Evolutionary conservation across 2,329 filamentous ascomycete species (phyloP).

Genomic region (Aspergillus sp.): DNA sequence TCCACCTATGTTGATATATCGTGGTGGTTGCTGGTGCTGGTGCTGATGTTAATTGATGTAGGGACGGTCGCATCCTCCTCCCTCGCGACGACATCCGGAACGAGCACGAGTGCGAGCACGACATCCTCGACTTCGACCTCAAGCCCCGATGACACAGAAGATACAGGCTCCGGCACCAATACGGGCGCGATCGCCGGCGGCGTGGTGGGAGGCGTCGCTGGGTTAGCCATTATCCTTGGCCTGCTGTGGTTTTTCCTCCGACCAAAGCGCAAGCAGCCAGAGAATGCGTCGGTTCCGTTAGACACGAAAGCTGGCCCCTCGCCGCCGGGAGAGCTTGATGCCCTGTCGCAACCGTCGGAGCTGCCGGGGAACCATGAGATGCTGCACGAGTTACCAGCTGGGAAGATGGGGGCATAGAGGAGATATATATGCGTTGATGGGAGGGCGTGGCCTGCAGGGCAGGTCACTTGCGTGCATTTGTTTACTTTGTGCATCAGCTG

Average conservation of each 20-base stretch:
- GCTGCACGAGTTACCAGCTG: background rate
- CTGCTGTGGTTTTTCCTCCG: conserved; percentile 16
- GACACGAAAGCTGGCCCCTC: background rate
- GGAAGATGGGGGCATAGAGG: background rate
- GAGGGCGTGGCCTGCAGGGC: background rate
- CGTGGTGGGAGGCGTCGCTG: conserved; percentile 17
- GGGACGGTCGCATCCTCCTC: background rate
- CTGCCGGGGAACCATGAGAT: background rate
- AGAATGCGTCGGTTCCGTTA: background rate
- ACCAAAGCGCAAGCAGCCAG: conserved; percentile 3
- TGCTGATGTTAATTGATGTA: background rate
- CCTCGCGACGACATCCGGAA: background rate
- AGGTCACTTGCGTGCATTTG: no score
- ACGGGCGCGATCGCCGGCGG: conserved; percentile 13
- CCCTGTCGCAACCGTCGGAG: background rate
- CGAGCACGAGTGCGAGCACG: background rate
- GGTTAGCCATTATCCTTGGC: conserved; percentile 9
- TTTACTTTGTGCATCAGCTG: no score
- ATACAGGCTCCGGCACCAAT: background rate
- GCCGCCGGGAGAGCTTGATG: background rate
- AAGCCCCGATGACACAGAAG: background rate
- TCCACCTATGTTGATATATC: no score
- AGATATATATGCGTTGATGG: background rate
- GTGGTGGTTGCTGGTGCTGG: no score
- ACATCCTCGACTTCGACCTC: background rate